These are phyloP conservation scores for Sordariomycetes sp. DNA, from an alignment of 2,329 filamentous ascomycete genomes.

Conservation along the genomic window DNA sequence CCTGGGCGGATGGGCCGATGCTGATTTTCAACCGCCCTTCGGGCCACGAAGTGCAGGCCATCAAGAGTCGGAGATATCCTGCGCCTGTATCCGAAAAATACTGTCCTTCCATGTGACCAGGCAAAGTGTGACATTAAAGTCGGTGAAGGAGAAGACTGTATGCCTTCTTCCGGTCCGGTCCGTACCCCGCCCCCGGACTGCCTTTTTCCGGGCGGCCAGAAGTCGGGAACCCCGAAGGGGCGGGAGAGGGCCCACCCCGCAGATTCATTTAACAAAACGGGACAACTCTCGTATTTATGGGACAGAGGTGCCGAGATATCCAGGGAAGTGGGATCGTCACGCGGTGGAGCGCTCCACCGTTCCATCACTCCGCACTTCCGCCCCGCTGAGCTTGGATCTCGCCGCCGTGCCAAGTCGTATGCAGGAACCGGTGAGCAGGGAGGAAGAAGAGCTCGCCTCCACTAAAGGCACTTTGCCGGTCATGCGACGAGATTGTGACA, in stretches of 20 bases:
- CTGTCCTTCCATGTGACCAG: not conserved
- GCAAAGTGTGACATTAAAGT: not conserved
- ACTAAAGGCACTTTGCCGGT: not conserved
- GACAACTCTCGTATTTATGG: not conserved
- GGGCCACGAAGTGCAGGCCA: no score
- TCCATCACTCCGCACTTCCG: not conserved
- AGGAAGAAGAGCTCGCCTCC: not conserved
- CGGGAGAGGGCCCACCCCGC: not conserved
- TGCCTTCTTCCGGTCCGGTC: not conserved
- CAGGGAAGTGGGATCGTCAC: not conserved
- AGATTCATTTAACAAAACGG: not conserved
- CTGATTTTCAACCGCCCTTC: not conserved
- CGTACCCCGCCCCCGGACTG: not conserved
- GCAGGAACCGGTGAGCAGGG: slow-evolving; percentile 6
- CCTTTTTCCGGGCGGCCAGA: no score
- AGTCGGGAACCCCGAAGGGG: no score
- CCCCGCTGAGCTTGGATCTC: not conserved
- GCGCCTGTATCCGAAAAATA: not conserved
- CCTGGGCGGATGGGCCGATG: not conserved
- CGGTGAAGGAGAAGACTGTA: not conserved
- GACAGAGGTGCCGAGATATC: not conserved
- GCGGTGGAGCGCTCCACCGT: not conserved
- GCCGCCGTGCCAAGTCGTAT: not conserved
- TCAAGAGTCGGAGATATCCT: not conserved
- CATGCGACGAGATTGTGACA: not conserved